Conservation (phyloP, 2,329 filamentous ascomycete genomes). For the Ophiostoma himal-ulmi region DNA sequence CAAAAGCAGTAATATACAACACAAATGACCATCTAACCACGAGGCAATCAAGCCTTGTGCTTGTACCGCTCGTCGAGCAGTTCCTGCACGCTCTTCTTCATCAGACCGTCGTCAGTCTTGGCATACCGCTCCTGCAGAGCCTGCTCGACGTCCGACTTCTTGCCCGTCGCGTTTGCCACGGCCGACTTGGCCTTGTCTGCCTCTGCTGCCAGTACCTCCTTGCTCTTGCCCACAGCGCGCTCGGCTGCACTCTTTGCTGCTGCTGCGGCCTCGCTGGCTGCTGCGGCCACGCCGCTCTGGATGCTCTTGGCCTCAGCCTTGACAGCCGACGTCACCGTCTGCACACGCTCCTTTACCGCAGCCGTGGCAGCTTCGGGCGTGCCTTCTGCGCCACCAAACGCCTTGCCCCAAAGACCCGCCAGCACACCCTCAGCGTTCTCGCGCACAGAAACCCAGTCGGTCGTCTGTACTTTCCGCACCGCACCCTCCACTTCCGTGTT, state of each 20-base stretch:
- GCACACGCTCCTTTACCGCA: slow-evolving; percentile 26
- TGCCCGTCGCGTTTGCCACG: background rate
- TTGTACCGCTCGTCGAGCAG: slow-evolving; percentile 51
- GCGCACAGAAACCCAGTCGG: slow-evolving; percentile 59
- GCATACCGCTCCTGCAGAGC: slow-evolving; percentile 50
- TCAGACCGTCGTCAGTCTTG: slow-evolving; percentile 33
- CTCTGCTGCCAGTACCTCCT: slow-evolving; percentile 30
- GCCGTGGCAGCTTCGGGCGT: slow-evolving; percentile 32
- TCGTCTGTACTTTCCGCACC: slow-evolving; percentile 59
- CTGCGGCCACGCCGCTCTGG: slow-evolving; percentile 24
- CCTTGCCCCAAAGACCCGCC: slow-evolving; percentile 41
- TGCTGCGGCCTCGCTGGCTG: slow-evolving; percentile 34
- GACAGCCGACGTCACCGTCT: slow-evolving; percentile 30
- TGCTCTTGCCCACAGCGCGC: slow-evolving; percentile 39
- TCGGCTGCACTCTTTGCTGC: slow-evolving; percentile 38
- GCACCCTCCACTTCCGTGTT: slow-evolving; percentile 65
- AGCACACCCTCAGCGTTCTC: slow-evolving; percentile 50
- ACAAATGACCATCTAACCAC: background rate
- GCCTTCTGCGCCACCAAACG: slow-evolving; percentile 35
- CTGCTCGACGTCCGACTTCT: slow-evolving; percentile 41
- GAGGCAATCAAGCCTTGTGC: slow-evolving; percentile 26
- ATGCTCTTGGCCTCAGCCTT: slow-evolving; percentile 32
- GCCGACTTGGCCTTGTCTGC: slow-evolving; percentile 11
- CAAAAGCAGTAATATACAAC: background rate
- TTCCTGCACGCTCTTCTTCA: slow-evolving; percentile 48